Evolutionary conservation across 83 land plant genomes (phyloP), one percentile per base, ranked within the genome.

Genomic region (Larix sibirica): DNA sequence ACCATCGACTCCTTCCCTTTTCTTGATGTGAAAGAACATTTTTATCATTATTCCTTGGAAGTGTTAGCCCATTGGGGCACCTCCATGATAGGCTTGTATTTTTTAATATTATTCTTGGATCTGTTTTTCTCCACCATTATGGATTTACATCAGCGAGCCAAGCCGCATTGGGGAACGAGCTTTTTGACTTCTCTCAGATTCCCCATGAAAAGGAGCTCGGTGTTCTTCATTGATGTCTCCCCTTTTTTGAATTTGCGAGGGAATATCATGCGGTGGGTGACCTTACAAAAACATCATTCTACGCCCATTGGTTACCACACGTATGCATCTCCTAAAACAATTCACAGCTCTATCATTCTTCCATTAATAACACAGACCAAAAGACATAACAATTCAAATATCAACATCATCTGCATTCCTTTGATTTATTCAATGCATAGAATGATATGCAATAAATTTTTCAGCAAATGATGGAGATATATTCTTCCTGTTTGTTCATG

Each of bases 11-110:
- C 28, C 77, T 6, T 10, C 28, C 23, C 28, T 54, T 23, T 76
- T 54, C 58, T 54, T 54, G 58, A 12, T 10, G 13, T 23, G 79
- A 38, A 50, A 76, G 56, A 40, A 76, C 18, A 54, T 13, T 60
- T 54, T 50, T 76, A 76, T 76, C 61, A 76, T 76, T 76, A 33
- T 54, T 76, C 61, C 56, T 76, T 76, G 79, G 61, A 14, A 26
- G 79, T 76, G 79, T 76, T 54, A 54, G 47, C 47, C 47, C 47
- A 42, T 28, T 10, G 78, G 78, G 78, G 78, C 42, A 75, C 78
- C 78, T 75, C 78, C 78, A 75, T 75, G 78, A 75, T 75, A 75
- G 59, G 78, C 50, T 44, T 50, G 56, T 44, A 50, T 75, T 75
- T 28, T 75, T 75, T 75, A 75, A 23, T 47, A 75, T 74, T 44